Percentiles rank a stretch among this genome's conserved stretches.
phyloP scores from a whole-genome alignment of 2,329 filamentous ascomycete species.

The Stagonosporopsis tanaceti region DNA sequence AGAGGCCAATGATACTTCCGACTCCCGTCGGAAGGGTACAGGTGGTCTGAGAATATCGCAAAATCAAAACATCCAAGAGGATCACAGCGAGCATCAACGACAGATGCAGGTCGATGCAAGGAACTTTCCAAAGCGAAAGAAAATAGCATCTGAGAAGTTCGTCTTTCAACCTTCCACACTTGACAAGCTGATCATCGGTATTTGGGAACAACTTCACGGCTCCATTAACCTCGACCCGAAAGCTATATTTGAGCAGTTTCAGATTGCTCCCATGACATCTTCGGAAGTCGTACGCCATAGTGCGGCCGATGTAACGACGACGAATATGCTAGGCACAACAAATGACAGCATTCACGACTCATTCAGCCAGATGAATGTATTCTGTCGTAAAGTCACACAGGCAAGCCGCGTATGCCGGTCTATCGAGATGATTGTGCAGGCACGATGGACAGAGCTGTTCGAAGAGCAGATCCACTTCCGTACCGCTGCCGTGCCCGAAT shows the following conservation, averaged over 20 bases:
- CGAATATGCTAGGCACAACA: constrained; percentile 24
- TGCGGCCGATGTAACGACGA: constrained; percentile 16
- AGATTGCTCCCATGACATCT: constrained; percentile 29
- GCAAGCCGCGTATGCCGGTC: constrained; percentile 64
- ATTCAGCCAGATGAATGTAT: constrained; percentile 54
- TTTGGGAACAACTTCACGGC: constrained; percentile 60
- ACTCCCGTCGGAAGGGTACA: constrained; percentile 35
- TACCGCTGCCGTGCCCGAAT: constrained; percentile 48
- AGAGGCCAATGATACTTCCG: not conserved
- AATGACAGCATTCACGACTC: constrained; percentile 25
- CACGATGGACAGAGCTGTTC: constrained; percentile 65
- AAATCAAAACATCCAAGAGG: constrained; percentile 36
- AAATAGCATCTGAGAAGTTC: constrained; percentile 47
- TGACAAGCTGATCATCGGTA: constrained; percentile 59
- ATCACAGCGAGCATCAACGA: constrained; percentile 42
- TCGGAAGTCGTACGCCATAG: constrained; percentile 24
- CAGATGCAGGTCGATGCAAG: constrained; percentile 44
- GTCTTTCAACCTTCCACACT: constrained; percentile 57
- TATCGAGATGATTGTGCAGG: constrained; percentile 66
- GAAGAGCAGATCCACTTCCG: constrained; percentile 59
- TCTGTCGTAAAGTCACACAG: constrained; percentile 56
- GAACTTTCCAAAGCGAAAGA: constrained; percentile 46
- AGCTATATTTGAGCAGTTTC: constrained; percentile 44
- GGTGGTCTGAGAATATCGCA: constrained; percentile 41
- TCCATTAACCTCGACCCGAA: constrained; percentile 53